These are phyloP conservation scores for Aspergillus arachidicola DNA, from an alignment of 2,329 filamentous ascomycete genomes.

Conservation along the genomic window DNA sequence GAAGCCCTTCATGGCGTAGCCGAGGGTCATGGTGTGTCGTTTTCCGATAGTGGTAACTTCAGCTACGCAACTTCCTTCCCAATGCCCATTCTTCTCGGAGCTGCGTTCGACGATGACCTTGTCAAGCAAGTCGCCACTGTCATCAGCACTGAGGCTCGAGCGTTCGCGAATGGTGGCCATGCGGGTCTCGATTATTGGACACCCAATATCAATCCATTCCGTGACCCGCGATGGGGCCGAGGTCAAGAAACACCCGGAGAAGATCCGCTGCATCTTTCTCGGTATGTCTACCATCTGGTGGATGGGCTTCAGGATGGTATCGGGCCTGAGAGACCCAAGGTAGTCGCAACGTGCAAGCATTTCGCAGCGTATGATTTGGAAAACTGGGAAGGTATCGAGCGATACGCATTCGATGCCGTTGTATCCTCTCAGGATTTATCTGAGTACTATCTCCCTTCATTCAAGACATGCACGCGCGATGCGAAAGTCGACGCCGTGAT, in stretches of 20 bases:
- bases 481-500: conserved; percentile 59
- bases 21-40: conserved; percentile 49
- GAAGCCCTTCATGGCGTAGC: conserved; percentile 66
- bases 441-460: conserved; percentile 67
- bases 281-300: conserved; percentile 18
- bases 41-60: conserved; percentile 54
- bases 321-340: conserved; percentile 32
- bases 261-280: conserved; percentile 6
- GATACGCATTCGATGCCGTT: conserved; percentile 6
- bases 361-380: conserved; percentile 60
- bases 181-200: conserved; percentile 42
- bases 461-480: conserved; percentile 64
- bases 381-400: conserved; percentile 48
- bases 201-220: conserved; percentile 66
- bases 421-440: conserved; percentile 57
- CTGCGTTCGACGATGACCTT: conserved; percentile 63
- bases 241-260: conserved; percentile 62
- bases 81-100: conserved; percentile 59
- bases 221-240: conserved; percentile 63
- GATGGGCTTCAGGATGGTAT: conserved; percentile 51
- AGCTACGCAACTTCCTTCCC: conserved; percentile 61
- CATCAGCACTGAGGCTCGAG: conserved; percentile 60
- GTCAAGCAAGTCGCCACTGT: conserved; percentile 57
- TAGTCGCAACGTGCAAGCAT: conserved; percentile 61
- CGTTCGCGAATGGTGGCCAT: conserved; percentile 61